Evolutionary conservation across 345 rosid genomes (phyloP).

Genomic region (Chamaenerion angustifolium): DNA sequence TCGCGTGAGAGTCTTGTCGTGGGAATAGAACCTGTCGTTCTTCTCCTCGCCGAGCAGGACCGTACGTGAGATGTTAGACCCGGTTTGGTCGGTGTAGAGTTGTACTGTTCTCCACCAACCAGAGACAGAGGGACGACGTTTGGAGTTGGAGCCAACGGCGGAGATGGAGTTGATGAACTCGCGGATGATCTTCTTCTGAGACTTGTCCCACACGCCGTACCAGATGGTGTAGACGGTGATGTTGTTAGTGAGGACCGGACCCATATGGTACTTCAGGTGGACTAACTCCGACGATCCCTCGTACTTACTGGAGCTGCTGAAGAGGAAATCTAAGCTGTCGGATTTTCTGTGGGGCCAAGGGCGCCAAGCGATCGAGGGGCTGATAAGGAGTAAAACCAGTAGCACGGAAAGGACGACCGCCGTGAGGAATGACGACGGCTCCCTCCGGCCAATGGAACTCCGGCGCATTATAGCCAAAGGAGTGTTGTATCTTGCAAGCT

Average conservation of each 20-base stretch:
- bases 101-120: conserved; percentile 95
- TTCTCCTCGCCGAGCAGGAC: conserved; percentile 63
- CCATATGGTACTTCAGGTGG: conserved; percentile 83
- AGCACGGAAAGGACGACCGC: conserved; percentile 31
- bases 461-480: conserved; percentile 8
- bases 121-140: conserved; percentile 50
- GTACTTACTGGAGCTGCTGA: conserved; percentile 50
- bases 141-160: conserved; percentile 19
- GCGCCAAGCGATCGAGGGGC: conserved; percentile 41
- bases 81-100: conserved; percentile 90
- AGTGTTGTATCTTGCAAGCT: conserved; percentile 25
- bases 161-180: conserved; percentile 82
- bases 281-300: conserved; percentile 98
- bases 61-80: conserved; percentile 43
- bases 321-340: conserved; percentile 42
- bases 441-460: conserved; percentile 10
- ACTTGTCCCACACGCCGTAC: conserved; percentile 76
- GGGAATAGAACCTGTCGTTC: conserved; percentile 84
- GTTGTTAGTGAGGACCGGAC: conserved; percentile 76
- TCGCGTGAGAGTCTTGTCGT: conserved; percentile 74
- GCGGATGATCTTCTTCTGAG: conserved; percentile 85
- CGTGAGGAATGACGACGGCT: conserved; percentile 16
- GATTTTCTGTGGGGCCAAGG: conserved; percentile 46
- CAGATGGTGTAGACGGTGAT: conserved; percentile 82
- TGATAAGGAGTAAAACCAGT: conserved; percentile 14